Evolutionary conservation across 768 basidiomycete species (phyloP).

Genomic region (Mycena maculata): DNA sequence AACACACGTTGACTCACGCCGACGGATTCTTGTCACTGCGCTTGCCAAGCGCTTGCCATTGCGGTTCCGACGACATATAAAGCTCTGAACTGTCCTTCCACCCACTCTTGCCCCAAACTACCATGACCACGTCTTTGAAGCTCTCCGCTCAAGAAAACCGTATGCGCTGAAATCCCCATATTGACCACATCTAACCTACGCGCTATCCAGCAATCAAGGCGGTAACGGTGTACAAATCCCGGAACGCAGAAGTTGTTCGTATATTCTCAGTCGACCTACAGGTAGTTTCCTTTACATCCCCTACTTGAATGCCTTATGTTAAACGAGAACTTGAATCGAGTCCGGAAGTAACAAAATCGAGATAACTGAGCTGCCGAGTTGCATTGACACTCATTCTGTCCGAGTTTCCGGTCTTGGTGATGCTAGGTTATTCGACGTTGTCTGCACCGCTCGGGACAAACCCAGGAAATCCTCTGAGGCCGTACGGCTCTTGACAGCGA

Average conservation of each 20-base stretch:
- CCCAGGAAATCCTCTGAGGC: slow-evolving; percentile 43
- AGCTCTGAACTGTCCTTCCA: neutral
- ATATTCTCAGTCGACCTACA: slow-evolving; percentile 60
- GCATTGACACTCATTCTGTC: slow-evolving; percentile 63
- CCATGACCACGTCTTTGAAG: slow-evolving; percentile 26
- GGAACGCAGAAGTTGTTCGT: slow-evolving; percentile 67
- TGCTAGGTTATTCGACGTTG: slow-evolving; percentile 65
- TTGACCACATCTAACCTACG: neutral
- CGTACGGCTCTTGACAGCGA: slow-evolving; percentile 50
- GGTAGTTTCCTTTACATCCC: slow-evolving; percentile 46
- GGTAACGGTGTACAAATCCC: slow-evolving; percentile 67
- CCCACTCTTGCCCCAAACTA: neutral
- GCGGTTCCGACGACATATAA: too few relatives aligned
- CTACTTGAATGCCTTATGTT: slow-evolving; percentile 1
- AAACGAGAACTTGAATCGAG: slow-evolving; percentile 44
- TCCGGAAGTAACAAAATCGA: slow-evolving; percentile 64
- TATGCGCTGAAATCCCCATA: neutral
- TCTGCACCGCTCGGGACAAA: slow-evolving; percentile 53
- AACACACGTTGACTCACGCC: too few relatives aligned
- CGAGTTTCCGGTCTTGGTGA: slow-evolving; percentile 63
- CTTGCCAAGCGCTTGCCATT: too few relatives aligned
- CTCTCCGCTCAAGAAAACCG: slow-evolving; percentile 27
- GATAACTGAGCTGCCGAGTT: slow-evolving; percentile 61
- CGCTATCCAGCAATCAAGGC: slow-evolving; percentile 54
- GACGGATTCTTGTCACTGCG: too few relatives aligned